Evolutionary conservation across 2,329 filamentous ascomycete genomes (phyloP), one percentile per base, ranked within the genome.

Genomic region (Cercospora zeina): DNA sequence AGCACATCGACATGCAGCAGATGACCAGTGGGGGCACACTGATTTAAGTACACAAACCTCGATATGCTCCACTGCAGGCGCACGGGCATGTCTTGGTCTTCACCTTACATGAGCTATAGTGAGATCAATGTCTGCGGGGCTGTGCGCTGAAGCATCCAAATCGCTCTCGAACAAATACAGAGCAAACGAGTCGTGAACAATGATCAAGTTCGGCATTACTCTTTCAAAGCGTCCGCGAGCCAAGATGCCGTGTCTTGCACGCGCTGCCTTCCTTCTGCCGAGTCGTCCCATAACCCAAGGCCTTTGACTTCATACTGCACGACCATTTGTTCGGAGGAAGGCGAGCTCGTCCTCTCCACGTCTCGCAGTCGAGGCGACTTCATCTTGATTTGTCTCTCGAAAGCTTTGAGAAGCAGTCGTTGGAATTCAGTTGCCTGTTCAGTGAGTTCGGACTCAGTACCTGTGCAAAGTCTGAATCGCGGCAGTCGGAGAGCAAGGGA

Each of bases 361-460:
- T 16, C 9, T 21, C 63, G 21, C 24, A 16, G 42, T 54, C 50
- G 33, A 53, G 50, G 36, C 31, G 47, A 6, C 34, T 54, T 54
- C 21, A 58, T 37, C 31, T 62, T 64, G 19, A 59, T 61, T 61
- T 71, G 70, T 24, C 77, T 71, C 2, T 74, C 71, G 42, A 80
- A 69, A 57, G 76, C 79, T 24, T 77, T 74, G 36, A 72, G 72
- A 3, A 82, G 61, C 42, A 75, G 65, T 39, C 74, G 74, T 0
- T 73, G 69, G 8, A 82, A 64, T 58, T 82, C 80, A 1, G 71
- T 65, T 0, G 74, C 71, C 65, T 81, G 79, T 19, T 77, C 76
- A 1, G 68, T 64, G 0, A 82, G 70, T 1, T 75, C 72, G 33
- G 74, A 78, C 3, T 73, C 69, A 1, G 68, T 61, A 0, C 78